phyloP scores from a whole-genome alignment of 345 rosid genomes.

The Camelina sativa region DNA sequence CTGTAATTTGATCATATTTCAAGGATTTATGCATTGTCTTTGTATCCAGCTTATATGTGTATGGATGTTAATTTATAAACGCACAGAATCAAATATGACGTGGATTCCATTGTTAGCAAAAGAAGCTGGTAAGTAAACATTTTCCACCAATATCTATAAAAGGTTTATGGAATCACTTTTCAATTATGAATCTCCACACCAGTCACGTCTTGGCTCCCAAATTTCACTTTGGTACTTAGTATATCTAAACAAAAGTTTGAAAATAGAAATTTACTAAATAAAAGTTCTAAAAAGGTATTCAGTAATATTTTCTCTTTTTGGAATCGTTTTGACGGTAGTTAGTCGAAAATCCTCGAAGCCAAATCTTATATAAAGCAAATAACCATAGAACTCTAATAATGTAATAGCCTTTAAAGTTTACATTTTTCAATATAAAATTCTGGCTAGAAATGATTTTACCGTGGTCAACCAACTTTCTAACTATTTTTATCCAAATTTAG shows the following conservation, averaged over 20 bases:
- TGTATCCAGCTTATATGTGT: background rate
- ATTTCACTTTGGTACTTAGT: background rate
- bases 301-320: background rate
- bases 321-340: background rate
- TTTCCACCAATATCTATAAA: slow-evolving; percentile 9
- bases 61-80: slow-evolving; percentile 7
- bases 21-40: background rate
- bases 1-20: background rate
- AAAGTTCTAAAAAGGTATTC: background rate
- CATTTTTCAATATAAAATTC: background rate
- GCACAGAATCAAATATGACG: background rate
- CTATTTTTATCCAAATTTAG: background rate
- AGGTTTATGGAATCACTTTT: slow-evolving; percentile 12
- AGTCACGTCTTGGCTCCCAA: slow-evolving; percentile 1
- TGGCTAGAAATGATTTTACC: background rate
- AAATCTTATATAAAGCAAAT: background rate
- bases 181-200: slow-evolving; percentile 10
- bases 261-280: background rate
- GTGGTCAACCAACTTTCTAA: background rate
- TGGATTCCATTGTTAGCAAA: slow-evolving; percentile 19
- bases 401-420: background rate
- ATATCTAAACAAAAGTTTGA: background rate
- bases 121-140: slow-evolving; percentile 11
- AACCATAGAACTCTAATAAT: background rate
- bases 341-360: background rate